Evolutionary conservation across 78 protist genomes (phyloP).

Genomic region (Emiliania huxleyi): DNA sequence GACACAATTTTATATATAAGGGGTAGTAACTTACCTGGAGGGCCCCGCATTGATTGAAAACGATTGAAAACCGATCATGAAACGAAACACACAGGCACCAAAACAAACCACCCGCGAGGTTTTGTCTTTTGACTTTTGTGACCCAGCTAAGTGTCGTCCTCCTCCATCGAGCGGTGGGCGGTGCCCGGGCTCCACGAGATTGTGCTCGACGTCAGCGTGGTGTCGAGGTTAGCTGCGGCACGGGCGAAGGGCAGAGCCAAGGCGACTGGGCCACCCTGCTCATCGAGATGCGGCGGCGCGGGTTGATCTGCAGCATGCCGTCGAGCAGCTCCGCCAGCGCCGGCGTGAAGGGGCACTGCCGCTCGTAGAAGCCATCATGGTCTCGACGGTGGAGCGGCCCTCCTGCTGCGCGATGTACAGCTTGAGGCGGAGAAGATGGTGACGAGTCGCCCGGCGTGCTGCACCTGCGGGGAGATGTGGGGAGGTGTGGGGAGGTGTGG

Average conservation of each 20-base stretch:
- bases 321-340: neutral
- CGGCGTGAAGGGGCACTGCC: neutral
- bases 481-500: neutral
- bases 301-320: neutral
- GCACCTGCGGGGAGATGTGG: neutral
- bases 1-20: too few species aligned
- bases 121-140: too few species aligned
- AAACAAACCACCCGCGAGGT: too few species aligned
- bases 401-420: neutral
- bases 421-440: conserved; percentile 28
- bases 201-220: too few species aligned
- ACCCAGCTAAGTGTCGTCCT: too few species aligned
- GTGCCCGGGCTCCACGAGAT: too few species aligned
- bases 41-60: too few species aligned
- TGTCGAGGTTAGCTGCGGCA: neutral
- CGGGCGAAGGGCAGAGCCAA: neutral
- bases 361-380: neutral
- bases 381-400: neutral
- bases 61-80: too few species aligned
- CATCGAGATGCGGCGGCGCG: neutral
- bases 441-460: conserved; percentile 1
- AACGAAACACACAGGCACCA: too few species aligned
- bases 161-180: too few species aligned
- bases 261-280: neutral
- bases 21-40: too few species aligned